phyloP scores from a whole-genome alignment of 169 alveolate genomes.

The Cryptosporidium sp. region DNA sequence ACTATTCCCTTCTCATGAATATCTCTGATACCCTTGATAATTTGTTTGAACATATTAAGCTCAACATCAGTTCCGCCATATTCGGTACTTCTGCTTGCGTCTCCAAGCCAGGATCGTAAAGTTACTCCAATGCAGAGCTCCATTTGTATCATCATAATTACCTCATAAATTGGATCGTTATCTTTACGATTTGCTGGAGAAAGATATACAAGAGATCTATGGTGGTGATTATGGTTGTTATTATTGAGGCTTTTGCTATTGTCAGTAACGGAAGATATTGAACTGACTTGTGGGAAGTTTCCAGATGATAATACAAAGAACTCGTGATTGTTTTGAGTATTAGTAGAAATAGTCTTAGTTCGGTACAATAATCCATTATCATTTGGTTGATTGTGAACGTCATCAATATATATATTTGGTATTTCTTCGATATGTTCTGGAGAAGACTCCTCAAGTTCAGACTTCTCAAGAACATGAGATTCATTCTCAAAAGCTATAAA shows the following conservation, averaged over 20 bases:
- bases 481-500: slow-evolving; percentile 66
- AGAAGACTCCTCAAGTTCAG: not conserved
- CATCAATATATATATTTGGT: not conserved
- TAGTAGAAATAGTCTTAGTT: slow-evolving; percentile 34
- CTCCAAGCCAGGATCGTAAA: slow-evolving; percentile 88
- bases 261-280: not conserved
- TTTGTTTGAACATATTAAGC: slow-evolving; percentile 86
- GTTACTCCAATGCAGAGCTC: slow-evolving; percentile 89
- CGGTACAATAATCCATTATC: slow-evolving; percentile 61
- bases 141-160: slow-evolving; percentile 86
- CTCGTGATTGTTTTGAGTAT: not conserved
- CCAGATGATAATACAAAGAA: slow-evolving; percentile 13
- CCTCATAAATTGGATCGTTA: slow-evolving; percentile 60
- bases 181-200: slow-evolving; percentile 60
- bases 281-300: not conserved
- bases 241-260: not conserved
- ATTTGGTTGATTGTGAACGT: not conserved
- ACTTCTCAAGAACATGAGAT: not conserved
- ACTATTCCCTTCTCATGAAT: slow-evolving; percentile 89
- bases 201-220: slow-evolving; percentile 48
- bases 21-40: slow-evolving; percentile 89
- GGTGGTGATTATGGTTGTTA: slow-evolving; percentile 19
- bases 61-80: slow-evolving; percentile 80
- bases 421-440: not conserved
- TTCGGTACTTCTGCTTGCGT: slow-evolving; percentile 56